phyloP scores from a whole-genome alignment of 768 basidiomycete genomes.

The Tulasnella sp. region DNA sequence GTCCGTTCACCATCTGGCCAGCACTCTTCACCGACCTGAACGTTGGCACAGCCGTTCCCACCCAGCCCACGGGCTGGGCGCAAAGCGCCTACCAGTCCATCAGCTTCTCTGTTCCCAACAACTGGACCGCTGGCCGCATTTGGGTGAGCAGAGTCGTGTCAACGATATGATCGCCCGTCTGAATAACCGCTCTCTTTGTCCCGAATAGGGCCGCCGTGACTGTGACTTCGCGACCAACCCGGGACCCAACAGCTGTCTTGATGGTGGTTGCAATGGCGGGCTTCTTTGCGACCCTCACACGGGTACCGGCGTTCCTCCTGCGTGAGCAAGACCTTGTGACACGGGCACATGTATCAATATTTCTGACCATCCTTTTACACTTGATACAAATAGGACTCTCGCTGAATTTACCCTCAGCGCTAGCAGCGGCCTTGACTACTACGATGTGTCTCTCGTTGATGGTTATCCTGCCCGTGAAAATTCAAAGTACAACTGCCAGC shows the following conservation, averaged over 20 bases:
- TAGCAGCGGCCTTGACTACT: slow-evolving; percentile 5
- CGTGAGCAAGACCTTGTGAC: neutral
- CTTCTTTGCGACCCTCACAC: slow-evolving; percentile 29
- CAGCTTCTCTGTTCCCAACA: slow-evolving; percentile 45
- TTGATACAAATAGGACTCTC: slow-evolving; percentile 6
- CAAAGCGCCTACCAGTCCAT: slow-evolving; percentile 28
- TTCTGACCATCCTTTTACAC: neutral
- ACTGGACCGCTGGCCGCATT: slow-evolving; percentile 56
- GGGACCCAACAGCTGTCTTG: slow-evolving; percentile 29
- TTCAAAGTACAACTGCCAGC: slow-evolving; percentile 12
- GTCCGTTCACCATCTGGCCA: slow-evolving; percentile 62
- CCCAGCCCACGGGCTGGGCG: slow-evolving; percentile 19
- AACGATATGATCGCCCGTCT: neutral
- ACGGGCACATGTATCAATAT: too few relatives aligned
- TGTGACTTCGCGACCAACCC: slow-evolving; percentile 32
- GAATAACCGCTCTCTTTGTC: neutral
- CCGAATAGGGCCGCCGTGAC: slow-evolving; percentile 30
- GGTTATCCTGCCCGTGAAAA: slow-evolving; percentile 19
- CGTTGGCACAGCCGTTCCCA: slow-evolving; percentile 38
- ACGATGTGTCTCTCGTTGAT: slow-evolving; percentile 20
- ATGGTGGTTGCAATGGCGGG: slow-evolving; percentile 32
- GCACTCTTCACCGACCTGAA: slow-evolving; percentile 26
- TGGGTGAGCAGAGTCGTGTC: slow-evolving; percentile 38
- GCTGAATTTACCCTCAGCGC: slow-evolving; percentile 20
- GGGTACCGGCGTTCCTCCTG: slow-evolving; percentile 29